Evolutionary conservation across 495 filamentous ascomycete genomes (phyloP), one percentile per base, ranked within the genome.

Genomic region (Hyphodiscus hymeniophilus): DNA sequence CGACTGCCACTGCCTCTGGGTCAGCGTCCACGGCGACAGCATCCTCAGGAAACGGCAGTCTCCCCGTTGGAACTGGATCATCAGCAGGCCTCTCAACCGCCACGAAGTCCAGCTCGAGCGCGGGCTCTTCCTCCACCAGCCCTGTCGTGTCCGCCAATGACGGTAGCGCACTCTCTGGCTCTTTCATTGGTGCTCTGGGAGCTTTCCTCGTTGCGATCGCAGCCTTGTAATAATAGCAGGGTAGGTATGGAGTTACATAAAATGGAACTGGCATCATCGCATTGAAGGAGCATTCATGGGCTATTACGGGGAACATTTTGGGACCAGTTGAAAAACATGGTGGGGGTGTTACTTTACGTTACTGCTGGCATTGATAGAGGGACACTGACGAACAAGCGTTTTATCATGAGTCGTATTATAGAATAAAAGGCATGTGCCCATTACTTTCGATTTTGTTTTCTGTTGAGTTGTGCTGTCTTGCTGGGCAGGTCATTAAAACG

Each of bases 161-260:
- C 16, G 55, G 33, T 18, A 8, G 36, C 15, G 18, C 32, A 22
- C 11, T 56, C 18, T 45, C 50, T 2, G 47, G 53, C 22, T 57
- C 57, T 3, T 26, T 56, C 34, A 18, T 52, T 34, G 47, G 17
- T 26, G 47, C 22, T 45, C 34, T 57, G 2, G 57, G 42, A 51
- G 50, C 44, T 30, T 7, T 54, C 17, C 16, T 49, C 15, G 50
- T 43, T 40, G 57, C 47, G 13, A 16, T 47, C 7, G 42, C 36
- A 7, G 50, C 48, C n/a, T 48, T 60, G 53, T 60, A 60, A n/a
- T n/a, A 54, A 45, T 36, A 38, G 33, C 1, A 16, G 21, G 20
- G 38, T 21, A 22, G 28, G 38, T 30, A 33, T 22, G 48, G 48
- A 22, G 16, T 17, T 45, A 28, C 34, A 45, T 17, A 45, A 4